Evolutionary conservation across 2,329 filamentous ascomycete species (phyloP), one percentile per base, ranked within the genome.

Genomic region (Dactylellina drechsleri): DNA sequence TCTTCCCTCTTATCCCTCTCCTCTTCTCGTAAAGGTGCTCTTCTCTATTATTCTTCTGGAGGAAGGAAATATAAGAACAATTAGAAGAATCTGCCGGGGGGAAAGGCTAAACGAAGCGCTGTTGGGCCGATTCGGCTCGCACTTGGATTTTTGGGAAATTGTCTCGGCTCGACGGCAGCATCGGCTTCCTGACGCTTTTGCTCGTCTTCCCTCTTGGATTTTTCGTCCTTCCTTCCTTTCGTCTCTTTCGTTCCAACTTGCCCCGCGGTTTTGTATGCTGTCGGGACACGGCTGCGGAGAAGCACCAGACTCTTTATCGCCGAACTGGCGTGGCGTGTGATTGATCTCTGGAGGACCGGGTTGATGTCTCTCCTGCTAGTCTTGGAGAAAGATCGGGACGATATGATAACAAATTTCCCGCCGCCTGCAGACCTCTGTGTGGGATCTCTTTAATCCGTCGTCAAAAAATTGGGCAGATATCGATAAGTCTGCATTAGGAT

Each of bases 121-220:
- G 70, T 67, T 67, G 70, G 71, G 71, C 71, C 71, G 71, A 75
- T 53, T 75, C 71, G 71, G 71, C 71, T 75, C 53, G 66, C 66
- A 71, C 50, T 58, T 75, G 31, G 58, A 47, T 26, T 75, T 75
- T 68, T 67, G 70, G 71, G 64, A 62, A 66, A 60, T 73, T 67
- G 64, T 75, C 71, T 75, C 71, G 71, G 71, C 64, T 75, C 60
- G 68, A 68, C 71, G 71, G 71, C 71, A 75, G 71, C 45, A 50
- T 75, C 71, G 71, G 71, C 71, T 67, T 75, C 68, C 56, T 53
- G 47, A 58, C 23, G 58, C 65, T 56, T 66, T 45, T 28, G 45
- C 43, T 47, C 16, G 13, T 18, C 43, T 18, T 47, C 43, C 43
- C 16, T 47, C 43, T 10, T 12, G 43, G 13, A 10, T 18, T n/a